Conservation (phyloP, 2,329 filamentous ascomycete genomes). For the Sporothrix luriei region DNA sequence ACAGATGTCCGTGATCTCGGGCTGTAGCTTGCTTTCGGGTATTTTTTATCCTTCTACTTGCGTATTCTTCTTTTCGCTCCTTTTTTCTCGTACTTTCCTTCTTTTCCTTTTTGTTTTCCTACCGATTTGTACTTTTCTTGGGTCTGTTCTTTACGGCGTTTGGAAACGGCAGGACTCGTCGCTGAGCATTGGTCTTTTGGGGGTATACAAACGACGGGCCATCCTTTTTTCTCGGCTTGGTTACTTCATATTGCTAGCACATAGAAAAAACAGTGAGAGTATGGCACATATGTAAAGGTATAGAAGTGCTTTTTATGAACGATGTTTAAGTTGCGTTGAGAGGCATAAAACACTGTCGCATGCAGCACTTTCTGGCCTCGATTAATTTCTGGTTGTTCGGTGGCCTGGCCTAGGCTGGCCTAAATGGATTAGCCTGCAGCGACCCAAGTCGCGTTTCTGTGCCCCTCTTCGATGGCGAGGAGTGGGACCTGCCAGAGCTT, state of each 20-base stretch:
- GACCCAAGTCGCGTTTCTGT: not conserved
- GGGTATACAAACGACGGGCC: conserved; percentile 12
- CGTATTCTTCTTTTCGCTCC: not conserved
- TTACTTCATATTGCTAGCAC: conserved; percentile 27
- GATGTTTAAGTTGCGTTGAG: not conserved
- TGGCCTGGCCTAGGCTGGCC: too few relatives aligned
- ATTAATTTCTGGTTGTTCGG: conserved; percentile 26
- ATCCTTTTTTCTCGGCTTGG: not conserved
- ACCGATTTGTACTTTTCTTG: not conserved
- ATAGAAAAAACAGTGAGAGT: conserved; percentile 27
- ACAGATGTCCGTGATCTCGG: not conserved
- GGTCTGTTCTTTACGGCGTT: conserved; percentile 18
- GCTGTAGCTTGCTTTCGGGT: not conserved
- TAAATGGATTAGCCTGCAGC: not conserved
- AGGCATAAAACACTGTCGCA: not conserved
- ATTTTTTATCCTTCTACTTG: not conserved
- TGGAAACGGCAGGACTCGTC: conserved; percentile 19
- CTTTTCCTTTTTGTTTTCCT: not conserved
- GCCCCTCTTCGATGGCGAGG: conserved; percentile 5
- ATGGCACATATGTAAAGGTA: conserved; percentile 22
- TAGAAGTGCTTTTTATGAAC: not conserved
- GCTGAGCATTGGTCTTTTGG: conserved; percentile 15
- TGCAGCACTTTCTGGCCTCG: too few relatives aligned
- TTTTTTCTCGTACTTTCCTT: not conserved
- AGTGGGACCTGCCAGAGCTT: conserved; percentile 21